Evolutionary conservation across 208 protist species (phyloP), one percentile per base, ranked within the genome.

Genomic region (Leishmania turanica): DNA sequence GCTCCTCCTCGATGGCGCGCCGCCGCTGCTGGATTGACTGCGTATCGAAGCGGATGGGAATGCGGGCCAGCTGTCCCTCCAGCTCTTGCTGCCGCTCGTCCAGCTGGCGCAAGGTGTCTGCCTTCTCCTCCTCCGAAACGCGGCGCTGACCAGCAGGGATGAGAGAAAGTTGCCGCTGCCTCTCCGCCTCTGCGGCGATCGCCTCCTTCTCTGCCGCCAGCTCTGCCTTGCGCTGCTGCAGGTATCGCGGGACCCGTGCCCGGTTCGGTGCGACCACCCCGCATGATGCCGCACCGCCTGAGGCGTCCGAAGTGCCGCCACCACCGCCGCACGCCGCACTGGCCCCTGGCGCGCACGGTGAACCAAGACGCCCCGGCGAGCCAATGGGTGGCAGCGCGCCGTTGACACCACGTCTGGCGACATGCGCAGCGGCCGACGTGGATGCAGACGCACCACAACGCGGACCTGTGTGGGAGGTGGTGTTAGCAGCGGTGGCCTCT

Each of bases 1-100:
- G 81, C 79, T 97, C 94, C 2, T 87, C 84, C 77, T 97, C 91
- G 78, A 97, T 96, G 51, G 82, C 81, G 54, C 78, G 72, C 8
- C 91, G 89, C 3, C 85, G 82, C 73, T 87, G 87, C 66, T 90
- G 90, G 51, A 95, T 95, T 1, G 90, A 84, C 72, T 91, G 87
- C 34, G 94, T 97, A 80, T 97, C 94, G 73, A 92, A 97, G 34
- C 94, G 92, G 49, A 97, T 90, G 19, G 94, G 94, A 83, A 97
- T 94, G 51, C 92, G 91, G 47, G 87, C 87, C 34, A 97, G 84
- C 84, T 96, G 88, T 56, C n/a, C n/a, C 80, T 97, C 91, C 77
- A 97, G 81, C 85, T 97, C 94, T 58, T 84, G 81, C 69, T 88
- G 82, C 40, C 94, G 79, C 77, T 75, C 84, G 7, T 84, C 90